Base-by-base conservation (phyloP, 2,329 filamentous ascomycete genomes). In the Didymella glomerata region DNA sequence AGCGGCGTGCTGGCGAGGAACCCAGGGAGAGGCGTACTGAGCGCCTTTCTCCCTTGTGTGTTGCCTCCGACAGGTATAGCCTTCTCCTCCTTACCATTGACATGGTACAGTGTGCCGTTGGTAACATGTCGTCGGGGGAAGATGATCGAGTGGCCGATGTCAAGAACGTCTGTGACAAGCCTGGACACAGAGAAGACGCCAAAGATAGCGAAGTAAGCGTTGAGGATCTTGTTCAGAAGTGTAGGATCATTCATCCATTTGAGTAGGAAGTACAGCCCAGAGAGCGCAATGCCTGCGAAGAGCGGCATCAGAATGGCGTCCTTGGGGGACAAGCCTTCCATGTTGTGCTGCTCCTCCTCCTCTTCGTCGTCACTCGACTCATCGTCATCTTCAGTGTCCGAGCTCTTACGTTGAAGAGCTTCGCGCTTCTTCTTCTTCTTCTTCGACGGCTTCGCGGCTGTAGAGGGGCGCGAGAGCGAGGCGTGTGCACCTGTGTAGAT, bases 291-390 rank as follows among this genome's bases (percentile, higher is more conserved):
- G 2, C 88, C 92, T 6, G 93, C 93, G 54, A 93, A 81, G 30
- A 97, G 67, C 1, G 94, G 95, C 63, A 97, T 91, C 68, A 96
- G 77, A 66, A 98, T 86, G 47, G 92, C 94, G 76, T 98, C 94
- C 0, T 86, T 88, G 1, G 90, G 88, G 9, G 88, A 84, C 51
- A 96, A 78, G 0, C 89, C 89, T 68, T 90, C 88, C 80, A 90
- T 86, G 65, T 82, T 82, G 61, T 87, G 84, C 16, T 80, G 71
- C 10, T 82, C 79, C 27, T 84, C 82, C 11, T 86, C 82, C 0
- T 82, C 78, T 1, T 82, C 77, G 4, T 79, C 81, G 6, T 79
- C 78, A 7, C 64, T 52, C 4, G 67, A 61, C 4, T 45, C 57
- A 2, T 46, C 54, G 58, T 66, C 8, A 77, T 73, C 41, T 64